Evolutionary conservation across 371 early-diverging fungal species (phyloP), one percentile per base, ranked within the genome.

Genomic region (Mortierella sp.): DNA sequence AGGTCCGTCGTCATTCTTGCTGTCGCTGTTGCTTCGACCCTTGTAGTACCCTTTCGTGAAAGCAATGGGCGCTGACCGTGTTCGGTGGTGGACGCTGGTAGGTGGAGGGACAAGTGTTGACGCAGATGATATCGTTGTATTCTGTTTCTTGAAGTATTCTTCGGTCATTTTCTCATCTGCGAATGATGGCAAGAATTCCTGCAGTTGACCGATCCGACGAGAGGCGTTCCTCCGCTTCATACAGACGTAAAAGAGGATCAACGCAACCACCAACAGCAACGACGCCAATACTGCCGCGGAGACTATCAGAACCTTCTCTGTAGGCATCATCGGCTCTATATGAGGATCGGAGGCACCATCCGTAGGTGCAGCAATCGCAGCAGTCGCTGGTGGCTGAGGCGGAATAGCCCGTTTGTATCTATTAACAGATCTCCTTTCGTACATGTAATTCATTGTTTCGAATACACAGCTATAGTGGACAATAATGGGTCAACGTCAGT

Each of bases 71-170:
- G 52, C 72, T 32, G 77, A 77, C 12, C 63, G 68, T 16, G 72
- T 77, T 39, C 77, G 66, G 26, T 77, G 77, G 30, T 77, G 77
- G 20, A 52, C 67, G 35, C 32, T 71, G 37, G 37, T 12, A 2
- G 76, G 71, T 26, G 47, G 60, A 18, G 40, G 30, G 10, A 70
- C 54, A 3, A 61, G 16, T 6, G 71, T 58, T 5, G 69, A 64
- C 16, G 24, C 69, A 5, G 75, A 73, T 0, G 73, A 55, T 10
- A 32, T 26, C 10, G 55, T 47, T 8, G 62, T 49, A 2, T 57
- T 26, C 9, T 66, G 47, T 35, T 71, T 62, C n/a, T 66, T 64
- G 24, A 63, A 64, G 52, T 58, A 67, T 26, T 57, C 59, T 18
- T 77, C 68, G 5, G 63, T 55, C 28, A 60, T 18, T 28, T 77